phyloP scores from a whole-genome alignment of 2,329 filamentous ascomycete genomes.

The Berkeleyomyces rouxiae region DNA sequence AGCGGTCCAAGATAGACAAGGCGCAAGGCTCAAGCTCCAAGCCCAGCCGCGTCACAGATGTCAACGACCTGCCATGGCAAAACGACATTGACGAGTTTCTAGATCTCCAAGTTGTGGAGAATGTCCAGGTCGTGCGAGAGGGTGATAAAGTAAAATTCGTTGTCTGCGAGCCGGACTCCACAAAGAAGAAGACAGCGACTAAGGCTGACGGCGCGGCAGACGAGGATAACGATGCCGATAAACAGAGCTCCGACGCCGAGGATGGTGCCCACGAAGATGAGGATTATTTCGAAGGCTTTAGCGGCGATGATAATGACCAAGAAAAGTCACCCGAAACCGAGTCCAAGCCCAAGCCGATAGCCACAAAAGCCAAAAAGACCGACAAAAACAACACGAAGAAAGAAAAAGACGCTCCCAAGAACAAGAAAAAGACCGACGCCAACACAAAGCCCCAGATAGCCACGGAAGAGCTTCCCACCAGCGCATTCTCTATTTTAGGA shows the following conservation, averaged over 20 bases:
- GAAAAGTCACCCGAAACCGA: slow-evolving; percentile 19
- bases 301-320: slow-evolving; percentile 28
- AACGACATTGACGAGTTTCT: slow-evolving; percentile 90
- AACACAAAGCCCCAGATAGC: slow-evolving; percentile 13
- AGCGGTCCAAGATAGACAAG: slow-evolving; percentile 12
- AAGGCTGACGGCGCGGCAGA: slow-evolving; percentile 22
- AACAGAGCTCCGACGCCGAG: slow-evolving; percentile 12
- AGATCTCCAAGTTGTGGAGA: slow-evolving; percentile 79
- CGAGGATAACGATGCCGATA: slow-evolving; percentile 38
- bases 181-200: slow-evolving; percentile 5
- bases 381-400: slow-evolving; percentile 21
- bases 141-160: slow-evolving; percentile 43
- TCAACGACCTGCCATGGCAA: slow-evolving; percentile 39
- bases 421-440: background rate
- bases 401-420: slow-evolving; percentile 17
- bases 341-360: slow-evolving; percentile 19
- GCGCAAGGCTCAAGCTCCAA: slow-evolving; percentile 16
- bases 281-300: slow-evolving; percentile 50
- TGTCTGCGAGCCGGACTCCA: slow-evolving; percentile 18
- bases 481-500: slow-evolving; percentile 24
- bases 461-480: slow-evolving; percentile 20
- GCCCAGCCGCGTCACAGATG: slow-evolving; percentile 22
- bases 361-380: slow-evolving; percentile 16
- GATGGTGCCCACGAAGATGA: slow-evolving; percentile 22
- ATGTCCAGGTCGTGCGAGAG: slow-evolving; percentile 65